Conservation (phyloP, 2,329 filamentous ascomycete species). For the Aspergillus aculeatus region DNA sequence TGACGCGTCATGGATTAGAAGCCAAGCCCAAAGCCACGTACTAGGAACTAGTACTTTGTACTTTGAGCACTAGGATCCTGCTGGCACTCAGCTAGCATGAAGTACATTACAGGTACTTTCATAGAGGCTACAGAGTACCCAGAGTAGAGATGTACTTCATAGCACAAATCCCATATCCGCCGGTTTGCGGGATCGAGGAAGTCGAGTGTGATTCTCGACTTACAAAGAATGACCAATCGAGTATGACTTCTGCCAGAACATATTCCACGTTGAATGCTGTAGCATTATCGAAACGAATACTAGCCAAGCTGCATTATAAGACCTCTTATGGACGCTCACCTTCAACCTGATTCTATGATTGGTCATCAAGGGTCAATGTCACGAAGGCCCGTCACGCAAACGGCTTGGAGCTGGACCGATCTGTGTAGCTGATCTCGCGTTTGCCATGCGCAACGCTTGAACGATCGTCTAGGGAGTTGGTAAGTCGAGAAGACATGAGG, state of each 20-base stretch:
- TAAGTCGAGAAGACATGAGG: background rate
- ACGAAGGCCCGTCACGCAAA: background rate
- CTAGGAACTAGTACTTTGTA: background rate
- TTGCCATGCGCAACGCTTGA: background rate
- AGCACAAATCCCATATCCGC: background rate
- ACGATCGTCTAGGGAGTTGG: background rate
- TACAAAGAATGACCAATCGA: background rate
- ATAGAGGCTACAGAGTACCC: background rate
- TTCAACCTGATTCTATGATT: background rate
- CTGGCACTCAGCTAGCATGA: background rate
- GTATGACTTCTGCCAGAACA: background rate
- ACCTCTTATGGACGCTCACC: background rate
- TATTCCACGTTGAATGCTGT: background rate
- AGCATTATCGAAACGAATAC: background rate
- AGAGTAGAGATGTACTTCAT: background rate
- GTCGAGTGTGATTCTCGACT: background rate
- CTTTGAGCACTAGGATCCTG: background rate
- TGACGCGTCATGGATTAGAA: no score
- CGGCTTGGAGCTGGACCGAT: background rate
- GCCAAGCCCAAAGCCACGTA: background rate
- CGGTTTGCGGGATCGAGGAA: background rate
- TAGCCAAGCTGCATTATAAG: background rate
- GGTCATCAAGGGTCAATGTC: background rate
- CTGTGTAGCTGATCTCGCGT: background rate
- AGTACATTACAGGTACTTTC: background rate